Percentiles rank a stretch among this genome's conserved stretches.
phyloP scores from a whole-genome alignment of 257 asterid species.

The Scutellaria barbata region DNA sequence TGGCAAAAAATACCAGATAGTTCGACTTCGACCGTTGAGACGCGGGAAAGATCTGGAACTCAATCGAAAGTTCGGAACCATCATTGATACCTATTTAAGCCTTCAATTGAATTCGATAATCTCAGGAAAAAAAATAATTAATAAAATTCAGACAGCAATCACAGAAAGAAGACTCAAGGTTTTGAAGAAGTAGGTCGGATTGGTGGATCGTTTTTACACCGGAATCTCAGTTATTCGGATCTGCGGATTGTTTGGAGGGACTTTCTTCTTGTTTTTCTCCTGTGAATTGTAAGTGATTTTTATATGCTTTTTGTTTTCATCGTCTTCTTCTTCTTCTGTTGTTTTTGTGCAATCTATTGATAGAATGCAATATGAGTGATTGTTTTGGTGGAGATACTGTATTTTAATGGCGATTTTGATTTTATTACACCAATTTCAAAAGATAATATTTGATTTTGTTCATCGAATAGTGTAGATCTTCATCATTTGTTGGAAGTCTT shows the following conservation, averaged over 20 bases:
- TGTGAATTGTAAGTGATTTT: slow-evolving; percentile 41
- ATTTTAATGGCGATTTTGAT: not conserved
- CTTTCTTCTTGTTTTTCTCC: not conserved
- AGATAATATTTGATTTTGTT: too few relatives aligned
- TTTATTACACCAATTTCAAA: too few relatives aligned
- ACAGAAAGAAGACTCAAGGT: slow-evolving; percentile 20
- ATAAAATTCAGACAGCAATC: not conserved
- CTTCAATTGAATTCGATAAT: not conserved
- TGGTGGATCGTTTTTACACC: slow-evolving; percentile 53
- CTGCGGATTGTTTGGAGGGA: slow-evolving; percentile 48
- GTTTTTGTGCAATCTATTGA: not conserved
- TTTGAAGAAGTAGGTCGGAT: slow-evolving; percentile 38
- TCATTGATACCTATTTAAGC: slow-evolving; percentile 23
- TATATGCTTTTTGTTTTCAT: not conserved
- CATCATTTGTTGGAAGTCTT: not conserved
- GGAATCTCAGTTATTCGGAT: slow-evolving; percentile 49
- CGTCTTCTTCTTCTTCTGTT: not conserved
- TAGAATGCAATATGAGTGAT: not conserved
- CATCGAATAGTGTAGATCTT: not conserved
- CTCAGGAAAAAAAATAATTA: slow-evolving; percentile 7
- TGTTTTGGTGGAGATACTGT: not conserved
- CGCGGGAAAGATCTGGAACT: slow-evolving; percentile 75
- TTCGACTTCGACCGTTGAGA: slow-evolving; percentile 42
- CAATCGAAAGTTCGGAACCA: slow-evolving; percentile 40
- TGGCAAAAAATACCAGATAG: slow-evolving; percentile 38